Evolutionary conservation across 805 yeast genomes (phyloP), one percentile per base, ranked within the genome.

Genomic region (Kodamaea kakaduensis): DNA sequence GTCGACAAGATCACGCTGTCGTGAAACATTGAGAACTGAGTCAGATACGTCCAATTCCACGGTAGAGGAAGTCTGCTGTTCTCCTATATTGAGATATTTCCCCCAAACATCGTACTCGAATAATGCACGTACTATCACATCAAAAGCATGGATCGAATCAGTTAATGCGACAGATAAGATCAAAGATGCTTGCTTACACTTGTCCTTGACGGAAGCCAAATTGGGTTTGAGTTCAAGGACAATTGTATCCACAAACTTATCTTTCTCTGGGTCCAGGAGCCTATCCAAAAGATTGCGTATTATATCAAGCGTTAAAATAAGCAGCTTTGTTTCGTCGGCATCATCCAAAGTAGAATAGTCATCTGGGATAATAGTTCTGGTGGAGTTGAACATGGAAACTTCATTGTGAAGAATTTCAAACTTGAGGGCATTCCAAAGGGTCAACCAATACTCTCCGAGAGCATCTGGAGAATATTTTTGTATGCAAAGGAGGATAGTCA

Each of bases 391-490:
- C 6, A 52, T 40, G 50, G 41, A 60, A 39, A 41, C 67, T 37
- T 83, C 85, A 26, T 80, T 81, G 54, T 90, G 95, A 38, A 90
- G 63, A n/a, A 90, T 71, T 56, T 90, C 96, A 54, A 77, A 88
- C 54, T 90, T 90, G 34, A 90, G 62, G 0, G 95, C 85, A 47
- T 84, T 83, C 95, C 96, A 93, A 4, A 90, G 52, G 1, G 81
- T 73, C 6, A 73, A 52, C 89, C 95, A 89, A 52, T 76, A 71
- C 8, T 69, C 69, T 19, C 70, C 60, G 7, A 84, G 56, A 0
- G 76, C 66, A 5, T 65, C 68, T 0, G 58, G 47, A 0, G 74
- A 65, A 50, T 82, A 85, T 5, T 56, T 59, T 9, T 64, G 56
- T 6, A 85, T 59, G 44, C 93, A 81, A 1, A 61, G 59, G 5